phyloP scores from a whole-genome alignment of 1,284 basidiomycete genomes.

The Agroathelia rolfsii region DNA sequence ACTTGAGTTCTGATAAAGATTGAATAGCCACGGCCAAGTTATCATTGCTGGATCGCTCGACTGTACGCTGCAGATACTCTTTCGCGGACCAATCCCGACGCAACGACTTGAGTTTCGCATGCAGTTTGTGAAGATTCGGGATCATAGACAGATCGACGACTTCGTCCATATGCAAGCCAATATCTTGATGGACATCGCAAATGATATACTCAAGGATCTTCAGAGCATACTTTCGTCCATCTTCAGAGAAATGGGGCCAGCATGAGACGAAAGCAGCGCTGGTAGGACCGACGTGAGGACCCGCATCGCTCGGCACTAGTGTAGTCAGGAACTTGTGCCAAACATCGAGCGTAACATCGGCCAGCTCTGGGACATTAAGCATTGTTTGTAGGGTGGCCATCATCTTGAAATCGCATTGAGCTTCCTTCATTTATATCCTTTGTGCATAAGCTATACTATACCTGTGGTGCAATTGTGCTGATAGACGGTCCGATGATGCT shows the following conservation, averaged over 20 bases:
- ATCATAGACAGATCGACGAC: conserved; percentile 71
- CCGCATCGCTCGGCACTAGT: conserved; percentile 64
- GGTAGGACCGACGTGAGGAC: conserved; percentile 81
- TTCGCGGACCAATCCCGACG: conserved; percentile 44
- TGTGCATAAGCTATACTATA: conserved; percentile 21
- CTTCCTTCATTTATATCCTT: too few relatives aligned
- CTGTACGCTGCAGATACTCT: conserved; percentile 55
- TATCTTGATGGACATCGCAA: conserved; percentile 47
- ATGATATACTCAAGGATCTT: conserved; percentile 67
- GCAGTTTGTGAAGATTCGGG: conserved; percentile 49
- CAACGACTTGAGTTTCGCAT: conserved; percentile 36
- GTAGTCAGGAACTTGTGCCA: conserved; percentile 78
- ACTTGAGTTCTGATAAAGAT: conserved; percentile 71
- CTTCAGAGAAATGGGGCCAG: conserved; percentile 61
- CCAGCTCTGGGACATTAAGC: conserved; percentile 62
- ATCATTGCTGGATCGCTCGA: conserved; percentile 72
- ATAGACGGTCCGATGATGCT: conserved; percentile 64
- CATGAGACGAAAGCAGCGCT: conserved; percentile 76
- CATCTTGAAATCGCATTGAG: conserved; percentile 44
- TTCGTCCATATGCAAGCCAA: conserved; percentile 57
- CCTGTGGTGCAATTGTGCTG: conserved; percentile 76
- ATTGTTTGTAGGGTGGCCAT: conserved; percentile 96
- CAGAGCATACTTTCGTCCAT: conserved; percentile 46
- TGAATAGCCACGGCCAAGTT: conserved; percentile 76
- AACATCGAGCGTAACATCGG: conserved; percentile 70